Conservation (phyloP, 768 basidiomycete genomes). For the Russula dissimulans region DNA sequence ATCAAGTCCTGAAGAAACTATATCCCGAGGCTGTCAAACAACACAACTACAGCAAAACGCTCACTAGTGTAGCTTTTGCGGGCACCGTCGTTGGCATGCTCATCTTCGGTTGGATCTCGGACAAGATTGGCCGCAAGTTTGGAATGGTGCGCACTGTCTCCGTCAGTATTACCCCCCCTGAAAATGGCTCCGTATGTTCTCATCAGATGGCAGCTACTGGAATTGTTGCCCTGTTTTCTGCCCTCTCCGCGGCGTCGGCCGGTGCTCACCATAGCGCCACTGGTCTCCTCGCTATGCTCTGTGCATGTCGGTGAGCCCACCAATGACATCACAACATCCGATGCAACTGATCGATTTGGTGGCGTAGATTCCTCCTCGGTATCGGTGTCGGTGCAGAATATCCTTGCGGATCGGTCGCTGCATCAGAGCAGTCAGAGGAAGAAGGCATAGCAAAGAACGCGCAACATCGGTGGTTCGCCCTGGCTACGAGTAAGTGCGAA, state of each 20-base stretch:
- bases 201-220: constrained; percentile 67
- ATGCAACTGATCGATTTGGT: background rate
- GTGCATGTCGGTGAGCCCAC: constrained; percentile 54
- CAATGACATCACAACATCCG: background rate
- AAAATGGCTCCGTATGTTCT: background rate
- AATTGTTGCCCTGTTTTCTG: constrained; percentile 80
- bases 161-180: background rate
- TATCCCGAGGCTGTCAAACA: constrained; percentile 45
- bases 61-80: constrained; percentile 70
- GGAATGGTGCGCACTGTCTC: constrained; percentile 62
- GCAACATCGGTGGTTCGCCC: constrained; percentile 79
- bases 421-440: constrained; percentile 86
- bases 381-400: constrained; percentile 87
- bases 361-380: constrained; percentile 69
- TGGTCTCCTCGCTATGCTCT: constrained; percentile 71
- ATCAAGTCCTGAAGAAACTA: constrained; percentile 55
- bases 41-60: constrained; percentile 50
- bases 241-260: constrained; percentile 70
- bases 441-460: constrained; percentile 65
- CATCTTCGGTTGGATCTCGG: constrained; percentile 71
- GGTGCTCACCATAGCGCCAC: constrained; percentile 64
- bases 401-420: constrained; percentile 83
- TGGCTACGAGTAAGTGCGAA: constrained; percentile 67
- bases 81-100: constrained; percentile 87
- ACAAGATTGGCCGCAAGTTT: constrained; percentile 65